phyloP scores from a whole-genome alignment of 139 green algal genomes.

The Auxenochlorella pyrenoidosa region DNA sequence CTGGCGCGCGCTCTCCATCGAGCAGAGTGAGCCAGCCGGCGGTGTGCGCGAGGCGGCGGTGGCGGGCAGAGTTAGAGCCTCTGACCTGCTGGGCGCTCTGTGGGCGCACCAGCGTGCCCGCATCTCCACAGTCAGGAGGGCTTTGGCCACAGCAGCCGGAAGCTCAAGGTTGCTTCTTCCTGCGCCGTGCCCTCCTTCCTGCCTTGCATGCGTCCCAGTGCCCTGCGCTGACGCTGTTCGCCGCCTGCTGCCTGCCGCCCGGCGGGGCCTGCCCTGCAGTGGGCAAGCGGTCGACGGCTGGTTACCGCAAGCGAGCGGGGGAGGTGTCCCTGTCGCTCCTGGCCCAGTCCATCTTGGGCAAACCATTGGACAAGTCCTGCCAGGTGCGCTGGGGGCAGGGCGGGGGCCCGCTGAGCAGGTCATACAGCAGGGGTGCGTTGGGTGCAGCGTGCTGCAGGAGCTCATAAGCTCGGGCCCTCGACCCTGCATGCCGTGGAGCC shows the following conservation, averaged over 20 bases:
- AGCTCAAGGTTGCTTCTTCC: too few species aligned
- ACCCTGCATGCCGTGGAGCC: background rate
- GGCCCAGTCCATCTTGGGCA: slow-evolving; percentile 62
- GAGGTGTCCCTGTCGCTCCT: slow-evolving; percentile 61
- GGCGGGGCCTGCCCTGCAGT: background rate
- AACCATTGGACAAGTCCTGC: slow-evolving; percentile 59
- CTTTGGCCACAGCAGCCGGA: too few species aligned
- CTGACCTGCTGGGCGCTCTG: background rate
- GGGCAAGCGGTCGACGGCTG: slow-evolving; percentile 27
- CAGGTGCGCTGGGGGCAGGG: background rate
- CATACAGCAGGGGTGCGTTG: background rate
- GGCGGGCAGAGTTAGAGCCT: background rate
- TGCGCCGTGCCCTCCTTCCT: background rate
- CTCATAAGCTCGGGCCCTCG: background rate
- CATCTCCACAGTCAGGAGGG: background rate
- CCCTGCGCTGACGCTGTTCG: background rate
- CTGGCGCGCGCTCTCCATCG: slow-evolving; percentile 12
- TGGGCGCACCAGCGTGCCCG: background rate
- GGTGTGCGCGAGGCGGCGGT: too few species aligned
- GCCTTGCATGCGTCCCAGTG: too few species aligned
- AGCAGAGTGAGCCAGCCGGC: slow-evolving; percentile 9
- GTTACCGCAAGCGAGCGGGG: slow-evolving; percentile 20
- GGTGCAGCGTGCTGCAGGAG: background rate
- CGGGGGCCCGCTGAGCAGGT: too few species aligned
- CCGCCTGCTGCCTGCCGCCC: background rate